Evolutionary conservation across 495 filamentous ascomycete genomes (phyloP).

Genomic region (Glarea lozoyensis): DNA sequence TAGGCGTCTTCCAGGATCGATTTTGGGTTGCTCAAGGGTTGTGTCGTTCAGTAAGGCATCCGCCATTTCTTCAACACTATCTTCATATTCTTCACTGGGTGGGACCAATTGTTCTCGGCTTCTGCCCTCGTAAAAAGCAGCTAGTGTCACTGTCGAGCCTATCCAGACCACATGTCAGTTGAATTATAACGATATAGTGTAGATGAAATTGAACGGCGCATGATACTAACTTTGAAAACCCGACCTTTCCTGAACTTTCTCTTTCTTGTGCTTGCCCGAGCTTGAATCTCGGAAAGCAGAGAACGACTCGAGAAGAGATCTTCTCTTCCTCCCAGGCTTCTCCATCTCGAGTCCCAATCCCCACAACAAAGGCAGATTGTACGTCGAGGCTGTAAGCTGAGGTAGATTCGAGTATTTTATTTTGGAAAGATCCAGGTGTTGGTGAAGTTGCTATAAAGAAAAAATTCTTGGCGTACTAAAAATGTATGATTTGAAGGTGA

Average conservation of each 20-base stretch:
- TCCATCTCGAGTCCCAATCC: too few species aligned
- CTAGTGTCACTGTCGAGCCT: not conserved
- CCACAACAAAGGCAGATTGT: not conserved
- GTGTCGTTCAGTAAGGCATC: slow-evolving; percentile 24
- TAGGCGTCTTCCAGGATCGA: not conserved
- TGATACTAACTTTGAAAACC: slow-evolving; percentile 8
- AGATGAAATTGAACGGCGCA: not conserved
- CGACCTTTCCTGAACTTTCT: too few species aligned
- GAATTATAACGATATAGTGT: too few species aligned
- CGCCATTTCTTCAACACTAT: slow-evolving; percentile 26
- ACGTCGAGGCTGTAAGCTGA: too few species aligned
- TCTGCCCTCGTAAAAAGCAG: not conserved
- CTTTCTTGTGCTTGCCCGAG: too few species aligned
- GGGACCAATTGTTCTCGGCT: not conserved
- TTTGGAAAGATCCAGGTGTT: too few species aligned
- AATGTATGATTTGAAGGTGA: too few species aligned
- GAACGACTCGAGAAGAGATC: slow-evolving; percentile 22
- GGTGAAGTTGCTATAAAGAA: too few species aligned
- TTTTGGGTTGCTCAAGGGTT: slow-evolving; percentile 4
- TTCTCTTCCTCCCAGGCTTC: slow-evolving; percentile 24
- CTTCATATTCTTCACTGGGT: slow-evolving; percentile 15
- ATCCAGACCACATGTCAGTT: not conserved
- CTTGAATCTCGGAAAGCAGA: slow-evolving; percentile 21
- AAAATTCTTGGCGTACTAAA: too few species aligned
- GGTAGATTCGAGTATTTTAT: too few species aligned